Conservation (phyloP, 495 filamentous ascomycete genomes). For the Neurospora sp. region DNA sequence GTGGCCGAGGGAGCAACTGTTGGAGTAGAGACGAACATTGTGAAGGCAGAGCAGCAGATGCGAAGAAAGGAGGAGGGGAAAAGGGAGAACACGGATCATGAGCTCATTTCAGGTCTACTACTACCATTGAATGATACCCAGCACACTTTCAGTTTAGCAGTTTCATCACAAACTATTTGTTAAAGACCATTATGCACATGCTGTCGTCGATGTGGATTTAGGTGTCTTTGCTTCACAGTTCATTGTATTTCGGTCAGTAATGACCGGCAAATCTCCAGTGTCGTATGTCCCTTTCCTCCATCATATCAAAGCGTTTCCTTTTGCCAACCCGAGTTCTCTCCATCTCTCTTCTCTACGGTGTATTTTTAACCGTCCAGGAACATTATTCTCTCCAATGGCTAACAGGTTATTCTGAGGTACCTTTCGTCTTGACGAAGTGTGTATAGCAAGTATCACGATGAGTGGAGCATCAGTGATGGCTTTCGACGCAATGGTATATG, state of each 20-base stretch:
- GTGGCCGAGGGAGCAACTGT: not conserved
- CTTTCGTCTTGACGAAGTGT: not conserved
- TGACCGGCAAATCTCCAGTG: not conserved
- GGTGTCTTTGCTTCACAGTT: not conserved
- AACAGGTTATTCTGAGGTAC: not conserved
- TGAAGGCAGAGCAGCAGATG: not conserved
- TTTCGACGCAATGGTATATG: not conserved
- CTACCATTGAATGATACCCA: not conserved
- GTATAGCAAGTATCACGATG: not conserved
- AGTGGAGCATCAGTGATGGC: not conserved
- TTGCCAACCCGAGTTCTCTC: not conserved
- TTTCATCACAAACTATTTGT: not conserved
- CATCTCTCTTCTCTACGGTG: not conserved
- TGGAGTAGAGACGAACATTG: not conserved
- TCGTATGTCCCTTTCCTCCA: not conserved
- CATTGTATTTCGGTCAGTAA: not conserved
- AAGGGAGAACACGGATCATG: not conserved
- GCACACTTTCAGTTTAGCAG: not conserved
- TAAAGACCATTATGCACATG: not conserved
- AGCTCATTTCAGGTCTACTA: not conserved
- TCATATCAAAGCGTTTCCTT: not conserved
- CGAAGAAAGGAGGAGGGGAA: not conserved
- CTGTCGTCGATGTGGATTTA: not conserved
- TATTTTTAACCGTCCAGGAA: not conserved
- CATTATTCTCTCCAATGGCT: not conserved